phyloP scores from a whole-genome alignment of 768 basidiomycete species.

The Cystofilobasidium bisporidii region DNA sequence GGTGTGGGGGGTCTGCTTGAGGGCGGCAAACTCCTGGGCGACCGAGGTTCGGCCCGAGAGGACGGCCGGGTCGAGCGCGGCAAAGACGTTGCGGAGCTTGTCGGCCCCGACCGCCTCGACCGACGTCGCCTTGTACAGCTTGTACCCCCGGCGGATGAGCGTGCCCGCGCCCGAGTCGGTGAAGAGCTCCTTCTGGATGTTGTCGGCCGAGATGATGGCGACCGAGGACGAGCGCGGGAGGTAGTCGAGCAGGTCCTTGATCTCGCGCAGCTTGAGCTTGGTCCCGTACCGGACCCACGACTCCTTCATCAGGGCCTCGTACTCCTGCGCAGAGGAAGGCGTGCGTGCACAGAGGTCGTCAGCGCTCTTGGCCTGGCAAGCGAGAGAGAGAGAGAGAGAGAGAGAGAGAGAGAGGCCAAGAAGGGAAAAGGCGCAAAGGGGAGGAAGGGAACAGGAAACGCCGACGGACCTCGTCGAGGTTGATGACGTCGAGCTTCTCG shows the following conservation, averaged over 20 bases:
- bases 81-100: constrained; percentile 84
- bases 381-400: not conserved
- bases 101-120: constrained; percentile 82
- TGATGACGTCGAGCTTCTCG: constrained; percentile 91
- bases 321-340: constrained; percentile 53
- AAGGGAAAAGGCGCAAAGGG: no score
- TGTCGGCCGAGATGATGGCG: constrained; percentile 86
- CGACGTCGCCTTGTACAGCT: constrained; percentile 78
- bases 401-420: not conserved
- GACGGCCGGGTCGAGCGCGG: constrained; percentile 91
- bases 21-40: constrained; percentile 69
- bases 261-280: constrained; percentile 96
- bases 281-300: constrained; percentile 99
- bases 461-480: constrained; percentile 78
- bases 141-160: constrained; percentile 95
- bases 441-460: no score
- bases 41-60: constrained; percentile 71
- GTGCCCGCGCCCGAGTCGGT: constrained; percentile 97
- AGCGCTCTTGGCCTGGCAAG: not conserved
- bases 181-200: constrained; percentile 94
- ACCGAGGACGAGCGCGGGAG: constrained; percentile 97
- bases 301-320: constrained; percentile 91
- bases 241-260: constrained; percentile 96
- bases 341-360: not conserved
- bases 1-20: constrained; percentile 75